These are phyloP conservation scores for Pseudonitzschia multiseries DNA, from an alignment of 108 stramenopile genomes.

Conservation along the genomic window DNA sequence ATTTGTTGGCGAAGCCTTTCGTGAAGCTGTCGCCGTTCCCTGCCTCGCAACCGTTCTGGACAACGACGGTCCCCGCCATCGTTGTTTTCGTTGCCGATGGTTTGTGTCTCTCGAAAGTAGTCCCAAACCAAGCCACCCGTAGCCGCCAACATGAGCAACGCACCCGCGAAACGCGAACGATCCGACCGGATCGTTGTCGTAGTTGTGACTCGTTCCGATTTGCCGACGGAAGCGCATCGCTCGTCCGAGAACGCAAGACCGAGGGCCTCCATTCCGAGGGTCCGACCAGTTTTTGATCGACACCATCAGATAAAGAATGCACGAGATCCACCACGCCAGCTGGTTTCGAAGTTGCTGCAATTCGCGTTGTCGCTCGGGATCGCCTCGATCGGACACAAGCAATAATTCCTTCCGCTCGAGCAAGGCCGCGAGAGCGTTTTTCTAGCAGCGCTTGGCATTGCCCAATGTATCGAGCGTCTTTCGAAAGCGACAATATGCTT, in stretches of 20 bases:
- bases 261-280: conserved; percentile 41
- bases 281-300: conserved; percentile 16
- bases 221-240: not conserved
- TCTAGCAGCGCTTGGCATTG: conserved; percentile 31
- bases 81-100: not conserved
- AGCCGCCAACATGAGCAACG: not conserved
- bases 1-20: conserved; percentile 32
- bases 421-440: conserved; percentile 12
- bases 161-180: not conserved
- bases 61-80: not conserved
- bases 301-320: conserved; percentile 28
- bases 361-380: not conserved
- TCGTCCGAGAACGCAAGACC: conserved; percentile 26
- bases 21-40: conserved; percentile 24
- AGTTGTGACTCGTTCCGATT: conserved; percentile 5
- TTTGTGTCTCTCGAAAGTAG: not conserved
- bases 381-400: not conserved
- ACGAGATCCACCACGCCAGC: conserved; percentile 17
- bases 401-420: conserved; percentile 3
- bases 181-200: not conserved
- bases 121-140: conserved; percentile 2
- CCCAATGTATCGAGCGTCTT: conserved; percentile 42
- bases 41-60: conserved; percentile 31
- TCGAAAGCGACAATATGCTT: conserved; percentile 34
- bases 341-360: conserved; percentile 4